Evolutionary conservation across 1,284 basidiomycete species (phyloP), one percentile per base, ranked within the genome.

Genomic region (Amylostereum chailletii): DNA sequence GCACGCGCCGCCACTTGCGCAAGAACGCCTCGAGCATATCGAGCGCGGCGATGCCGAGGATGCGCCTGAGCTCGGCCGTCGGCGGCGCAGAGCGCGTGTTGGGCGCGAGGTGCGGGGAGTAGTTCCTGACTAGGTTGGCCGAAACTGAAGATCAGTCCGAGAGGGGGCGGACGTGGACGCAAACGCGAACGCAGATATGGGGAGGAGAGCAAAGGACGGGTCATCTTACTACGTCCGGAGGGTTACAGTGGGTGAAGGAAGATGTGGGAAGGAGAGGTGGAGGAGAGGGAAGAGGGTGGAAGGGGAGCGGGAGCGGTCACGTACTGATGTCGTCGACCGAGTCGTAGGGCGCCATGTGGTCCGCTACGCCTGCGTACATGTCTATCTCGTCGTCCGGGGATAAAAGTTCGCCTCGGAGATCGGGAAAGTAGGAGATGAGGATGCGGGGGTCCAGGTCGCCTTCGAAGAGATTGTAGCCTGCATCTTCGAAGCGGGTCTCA

Each of bases 51-150:
- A 66, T 67, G 42, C 69, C 68, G 32, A 91, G 66, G 49, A 80
- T 74, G 48, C 72, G 74, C 44, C 76, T 71, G 46, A 92, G 71
- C 59, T 86, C 84, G 11, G 79, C 73, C 1, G 87, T 81, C 2
- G 83, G 72, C 10, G 81, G 76, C 4, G 88, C 83, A 30, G 74
- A 71, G 32, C 75, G 75, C 8, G 85, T 86, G 57, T 83, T 76
- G 11, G 88, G 86, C 42, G 79, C 67, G 56, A 93, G 74, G 66
- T 91, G 83, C 26, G 89, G 90, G 45, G 89, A 89, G 65, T 92
- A 92, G 64, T 92, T 92, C 73, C 77, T 78, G 74, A 90, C 88
- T 88, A 92, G 70, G 78, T 91, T 90, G 62, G 72, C 76, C 67
- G 77, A 76, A 78, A 92, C 89, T 92, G 71, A 57, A 59, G 50